Evolutionary conservation across 495 filamentous ascomycete species (phyloP).

Genomic region (Penicillium lividum): DNA sequence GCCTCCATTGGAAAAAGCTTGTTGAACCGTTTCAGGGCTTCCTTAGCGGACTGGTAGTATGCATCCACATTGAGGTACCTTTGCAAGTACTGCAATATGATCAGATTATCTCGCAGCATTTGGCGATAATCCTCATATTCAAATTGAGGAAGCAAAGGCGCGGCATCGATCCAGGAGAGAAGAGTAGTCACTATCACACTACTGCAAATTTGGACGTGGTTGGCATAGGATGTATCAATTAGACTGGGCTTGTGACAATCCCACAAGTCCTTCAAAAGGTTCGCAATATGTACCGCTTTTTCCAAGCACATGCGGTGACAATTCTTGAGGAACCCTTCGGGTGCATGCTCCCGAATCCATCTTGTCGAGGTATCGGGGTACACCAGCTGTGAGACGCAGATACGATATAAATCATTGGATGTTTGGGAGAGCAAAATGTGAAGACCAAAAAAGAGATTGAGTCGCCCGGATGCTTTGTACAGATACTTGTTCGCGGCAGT

Average conservation of each 20-base stretch:
- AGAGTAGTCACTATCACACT: not conserved
- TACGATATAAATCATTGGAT: not conserved
- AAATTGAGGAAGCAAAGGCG: not conserved
- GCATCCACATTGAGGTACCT: not conserved
- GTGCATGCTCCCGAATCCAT: not conserved
- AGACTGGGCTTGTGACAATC: not conserved
- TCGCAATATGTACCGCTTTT: not conserved
- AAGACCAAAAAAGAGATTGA: not conserved
- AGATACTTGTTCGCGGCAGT: not conserved
- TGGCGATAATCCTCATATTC: not conserved
- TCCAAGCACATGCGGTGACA: not conserved
- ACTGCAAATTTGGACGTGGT: not conserved
- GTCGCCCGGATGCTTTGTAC: not conserved
- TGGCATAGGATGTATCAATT: not conserved
- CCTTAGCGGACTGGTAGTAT: not conserved
- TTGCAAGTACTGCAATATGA: not conserved
- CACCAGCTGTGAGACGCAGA: not conserved
- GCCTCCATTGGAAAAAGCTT: not conserved
- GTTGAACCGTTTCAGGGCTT: not conserved
- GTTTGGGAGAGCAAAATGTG: not conserved
- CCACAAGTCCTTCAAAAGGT: not conserved
- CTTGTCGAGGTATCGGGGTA: not conserved
- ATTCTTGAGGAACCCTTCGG: not conserved
- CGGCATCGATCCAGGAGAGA: not conserved
- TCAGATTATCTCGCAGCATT: not conserved